Evolutionary conservation across 352 stramenopile species (phyloP), one percentile per base, ranked within the genome.

Genomic region (Elongisporangium prolatum): DNA sequence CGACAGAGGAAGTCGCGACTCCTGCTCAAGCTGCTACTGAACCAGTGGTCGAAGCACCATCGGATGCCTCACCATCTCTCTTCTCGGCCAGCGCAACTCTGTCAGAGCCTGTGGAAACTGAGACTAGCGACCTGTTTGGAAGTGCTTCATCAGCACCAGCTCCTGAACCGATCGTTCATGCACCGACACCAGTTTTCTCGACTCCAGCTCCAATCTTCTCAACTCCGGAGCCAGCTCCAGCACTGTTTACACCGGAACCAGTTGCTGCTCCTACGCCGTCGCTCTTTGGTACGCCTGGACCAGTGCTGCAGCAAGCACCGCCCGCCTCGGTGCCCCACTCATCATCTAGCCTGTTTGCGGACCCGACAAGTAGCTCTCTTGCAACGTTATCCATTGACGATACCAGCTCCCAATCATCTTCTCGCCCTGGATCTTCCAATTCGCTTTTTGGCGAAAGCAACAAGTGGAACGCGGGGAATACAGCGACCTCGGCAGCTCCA

Each of bases 241-340:
- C 52, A 22, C 9, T 40, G 28, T 40, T 40, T 13, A 13, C 28
- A 13, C 9, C 28, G 28, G 28, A 40, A 13, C 28, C 28, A 50
- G 49, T 56, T 53, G 40, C 28, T 40, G 28, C 67, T n/a, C 53
- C 70, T 1, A 49, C 64, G 21, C 66, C 60, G 16, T 68, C 65
- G 22, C 59, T 74, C 9, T 75, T 79, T 68, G 69, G 67, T 52
- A 48, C n/a, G 9, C n/a, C 51, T 40, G 61, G 28, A 14, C 50
- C 57, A 34, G 62, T 62, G 40, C 21, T 48, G 8, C 4, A 40
- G 5, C 4, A 40, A 40, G 28, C 28, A 40, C 28, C 28, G 28
- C 28, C 28, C 28, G 28, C 28, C 28, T 9, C 28, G 4, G 28
- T 40, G 9, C 5, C 28, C 9, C 28, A 40, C 5, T 40, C 28